A percentile compares a stretch with the other conserved stretches of the same genome.
These are phyloP conservation scores for Monilinia polystroma DNA, from an alignment of 2,329 filamentous ascomycete genomes.

Conservation along the genomic window DNA sequence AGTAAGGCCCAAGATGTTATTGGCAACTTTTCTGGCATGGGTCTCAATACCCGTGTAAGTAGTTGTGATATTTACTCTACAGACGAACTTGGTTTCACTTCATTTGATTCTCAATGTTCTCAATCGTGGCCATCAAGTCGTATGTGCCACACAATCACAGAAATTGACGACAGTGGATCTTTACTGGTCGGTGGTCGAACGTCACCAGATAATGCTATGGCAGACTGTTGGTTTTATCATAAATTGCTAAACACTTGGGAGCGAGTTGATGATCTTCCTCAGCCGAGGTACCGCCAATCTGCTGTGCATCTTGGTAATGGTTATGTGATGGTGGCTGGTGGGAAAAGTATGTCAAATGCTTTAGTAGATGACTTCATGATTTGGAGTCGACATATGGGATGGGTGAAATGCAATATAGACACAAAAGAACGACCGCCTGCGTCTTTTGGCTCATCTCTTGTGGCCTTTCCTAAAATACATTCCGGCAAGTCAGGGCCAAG, in stretches of 20 bases:
- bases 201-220: constrained; percentile 68
- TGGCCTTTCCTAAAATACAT: constrained; percentile 25
- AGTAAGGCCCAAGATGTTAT: constrained; percentile 40
- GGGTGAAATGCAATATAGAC: constrained; percentile 32
- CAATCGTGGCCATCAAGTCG: constrained; percentile 47
- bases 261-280: constrained; percentile 62
- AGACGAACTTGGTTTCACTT: not conserved
- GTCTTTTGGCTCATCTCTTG: constrained; percentile 34
- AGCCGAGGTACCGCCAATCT: constrained; percentile 74
- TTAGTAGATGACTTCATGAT: constrained; percentile 32
- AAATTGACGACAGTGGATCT: constrained; percentile 55
- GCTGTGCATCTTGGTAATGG: constrained; percentile 53
- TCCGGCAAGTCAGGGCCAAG: constrained; percentile 32
- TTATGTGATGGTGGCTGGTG: constrained; percentile 45
- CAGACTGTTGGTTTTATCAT: constrained; percentile 74
- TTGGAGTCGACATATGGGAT: constrained; percentile 38
- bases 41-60: constrained; percentile 43
- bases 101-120: constrained; percentile 9
- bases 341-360: constrained; percentile 36
- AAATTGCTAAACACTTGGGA: constrained; percentile 58
- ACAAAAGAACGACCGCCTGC: constrained; percentile 22
- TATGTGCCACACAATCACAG: constrained; percentile 76
- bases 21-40: constrained; percentile 40
- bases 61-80: constrained; percentile 50
- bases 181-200: constrained; percentile 74